Conservation (phyloP, 1,284 basidiomycete genomes). For the Marasmius tenuissimus region DNA sequence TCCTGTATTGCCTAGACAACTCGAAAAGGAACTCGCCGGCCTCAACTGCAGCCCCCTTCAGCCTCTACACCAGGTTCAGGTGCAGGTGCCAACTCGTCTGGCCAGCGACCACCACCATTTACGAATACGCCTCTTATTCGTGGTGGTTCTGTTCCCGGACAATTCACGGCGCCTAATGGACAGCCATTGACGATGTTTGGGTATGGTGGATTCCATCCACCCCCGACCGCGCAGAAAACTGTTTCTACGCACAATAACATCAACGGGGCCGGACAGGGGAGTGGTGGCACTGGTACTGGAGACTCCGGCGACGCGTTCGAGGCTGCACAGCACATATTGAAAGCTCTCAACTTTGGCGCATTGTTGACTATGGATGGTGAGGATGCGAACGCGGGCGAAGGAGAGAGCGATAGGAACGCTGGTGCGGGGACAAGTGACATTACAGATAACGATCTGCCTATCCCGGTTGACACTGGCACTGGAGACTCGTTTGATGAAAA, state of each 20-base stretch:
- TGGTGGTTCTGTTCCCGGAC: constrained; percentile 29
- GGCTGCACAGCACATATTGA: constrained; percentile 73
- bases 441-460: not conserved
- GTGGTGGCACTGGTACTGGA: constrained; percentile 21
- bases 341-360: constrained; percentile 69
- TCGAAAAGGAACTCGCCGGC: constrained; percentile 64
- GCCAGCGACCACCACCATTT: constrained; percentile 50
- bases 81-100: constrained; percentile 22
- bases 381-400: constrained; percentile 29
- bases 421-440: constrained; percentile 7
- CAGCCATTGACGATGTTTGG: constrained; percentile 25
- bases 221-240: constrained; percentile 15
- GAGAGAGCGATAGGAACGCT: constrained; percentile 1
- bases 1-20: constrained; percentile 48
- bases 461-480: not conserved
- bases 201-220: constrained; percentile 18
- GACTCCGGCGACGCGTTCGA: constrained; percentile 65
- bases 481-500: constrained; percentile 6
- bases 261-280: not conserved
- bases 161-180: constrained; percentile 20
- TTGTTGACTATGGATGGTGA: constrained; percentile 39
- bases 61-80: constrained; percentile 27
- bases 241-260: not conserved
- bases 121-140: constrained; percentile 53
- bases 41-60: constrained; percentile 43